Evolutionary conservation across 495 filamentous ascomycete genomes (phyloP).

Genomic region (Darksidea phi): DNA sequence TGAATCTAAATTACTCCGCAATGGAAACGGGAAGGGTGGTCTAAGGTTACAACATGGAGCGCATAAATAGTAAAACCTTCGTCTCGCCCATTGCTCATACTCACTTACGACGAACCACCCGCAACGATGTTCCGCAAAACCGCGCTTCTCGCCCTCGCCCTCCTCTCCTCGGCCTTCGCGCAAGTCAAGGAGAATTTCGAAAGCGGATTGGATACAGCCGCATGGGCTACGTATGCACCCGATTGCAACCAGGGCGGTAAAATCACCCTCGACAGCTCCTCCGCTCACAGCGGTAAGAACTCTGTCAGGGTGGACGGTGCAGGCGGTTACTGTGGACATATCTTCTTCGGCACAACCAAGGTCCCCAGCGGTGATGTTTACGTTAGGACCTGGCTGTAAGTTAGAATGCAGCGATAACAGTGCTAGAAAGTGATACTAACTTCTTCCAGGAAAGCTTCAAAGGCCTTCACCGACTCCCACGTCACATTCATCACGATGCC

Average conservation of each 20-base stretch:
- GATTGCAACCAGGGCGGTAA: conserved; percentile 59
- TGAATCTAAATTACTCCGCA: conserved; percentile 5
- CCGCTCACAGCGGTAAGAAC: conserved; percentile 56
- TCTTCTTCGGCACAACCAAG: conserved; percentile 58
- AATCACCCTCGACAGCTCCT: conserved; percentile 53
- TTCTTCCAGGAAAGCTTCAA: conserved; percentile 50
- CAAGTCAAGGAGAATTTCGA: conserved; percentile 57
- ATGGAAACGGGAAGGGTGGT: neutral
- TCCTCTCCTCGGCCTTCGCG: conserved; percentile 49
- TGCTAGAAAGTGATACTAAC: conserved; percentile 36
- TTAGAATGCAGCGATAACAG: conserved; percentile 25
- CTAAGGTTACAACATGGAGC: conserved; percentile 3
- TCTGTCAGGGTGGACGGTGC: conserved; percentile 54
- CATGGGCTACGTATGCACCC: conserved; percentile 56
- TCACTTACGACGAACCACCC: conserved; percentile 26
- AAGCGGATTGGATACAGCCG: conserved; percentile 52
- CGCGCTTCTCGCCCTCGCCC: conserved; percentile 49
- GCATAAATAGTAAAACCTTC: conserved; percentile 30
- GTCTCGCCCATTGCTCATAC: conserved; percentile 16
- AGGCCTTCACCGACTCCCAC: conserved; percentile 54
- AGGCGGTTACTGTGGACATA: conserved; percentile 59
- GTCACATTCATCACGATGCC: conserved; percentile 63
- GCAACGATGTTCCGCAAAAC: conserved; percentile 49
- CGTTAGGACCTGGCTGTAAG: conserved; percentile 55
- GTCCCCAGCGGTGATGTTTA: conserved; percentile 58